These are phyloP conservation scores for Picea sitchensis DNA, from an alignment of 75 land plant genomes.

Conservation along the genomic window DNA sequence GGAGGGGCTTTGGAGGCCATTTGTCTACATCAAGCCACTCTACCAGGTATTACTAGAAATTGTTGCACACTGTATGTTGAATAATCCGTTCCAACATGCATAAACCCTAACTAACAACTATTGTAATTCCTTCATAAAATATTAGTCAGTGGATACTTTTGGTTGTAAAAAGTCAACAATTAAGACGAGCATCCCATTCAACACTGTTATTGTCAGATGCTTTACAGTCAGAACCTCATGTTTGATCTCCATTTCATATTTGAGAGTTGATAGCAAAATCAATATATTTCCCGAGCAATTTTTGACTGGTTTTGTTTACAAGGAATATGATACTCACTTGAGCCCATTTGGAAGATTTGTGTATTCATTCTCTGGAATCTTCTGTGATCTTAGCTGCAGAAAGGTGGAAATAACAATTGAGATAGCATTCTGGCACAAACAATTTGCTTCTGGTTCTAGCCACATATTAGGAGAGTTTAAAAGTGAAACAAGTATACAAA, in stretches of 20 bases:
- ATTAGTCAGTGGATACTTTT: background rate
- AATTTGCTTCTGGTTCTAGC: background rate
- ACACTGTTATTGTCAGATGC: too few relatives aligned
- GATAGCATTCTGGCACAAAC: background rate
- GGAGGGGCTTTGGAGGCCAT: background rate
- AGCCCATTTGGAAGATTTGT: conserved; percentile 70
- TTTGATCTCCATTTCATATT: background rate
- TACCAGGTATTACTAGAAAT: background rate
- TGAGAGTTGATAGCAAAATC: background rate
- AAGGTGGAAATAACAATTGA: conserved; percentile 4
- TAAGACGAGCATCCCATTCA: background rate
- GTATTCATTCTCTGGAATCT: conserved; percentile 60
- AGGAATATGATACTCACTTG: conserved; percentile 43
- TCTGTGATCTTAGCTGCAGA: conserved; percentile 40
- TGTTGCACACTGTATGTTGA: too few relatives aligned
- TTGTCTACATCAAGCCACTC: background rate
- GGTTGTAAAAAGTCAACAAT: background rate
- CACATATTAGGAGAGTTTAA: background rate
- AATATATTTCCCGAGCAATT: background rate
- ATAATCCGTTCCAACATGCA: background rate
- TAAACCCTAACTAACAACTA: background rate
- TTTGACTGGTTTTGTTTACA: background rate
- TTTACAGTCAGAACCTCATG: too few relatives aligned
- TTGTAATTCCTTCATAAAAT: background rate
- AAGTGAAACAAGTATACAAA: background rate